Base-by-base conservation (phyloP, 345 rosid genomes). In the Gossypium arboreum region DNA sequence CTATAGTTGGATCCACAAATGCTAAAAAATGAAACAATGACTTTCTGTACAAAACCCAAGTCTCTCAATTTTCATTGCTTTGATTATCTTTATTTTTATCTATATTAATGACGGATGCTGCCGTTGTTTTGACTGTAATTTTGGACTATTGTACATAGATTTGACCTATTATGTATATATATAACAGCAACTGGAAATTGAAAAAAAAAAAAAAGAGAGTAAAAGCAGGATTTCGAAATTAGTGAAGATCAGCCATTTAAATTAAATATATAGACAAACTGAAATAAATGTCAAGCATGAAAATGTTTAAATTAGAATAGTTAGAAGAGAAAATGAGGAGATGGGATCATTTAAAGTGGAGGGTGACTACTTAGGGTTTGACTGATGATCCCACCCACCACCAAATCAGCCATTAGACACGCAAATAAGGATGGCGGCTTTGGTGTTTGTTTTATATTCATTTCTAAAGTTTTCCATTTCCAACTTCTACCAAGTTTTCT, bases 381-480 rank as follows among this genome's bases (percentile, higher is more conserved):
- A 78, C 78, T 22, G 54, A 12, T 51, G 20, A 13, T 45, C 47
- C 77, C 69, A 68, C 65, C 62, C 41, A 34, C 41, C 41, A 34
- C 41, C 41, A 65, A 62, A 61, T n/a, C 47, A 71, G 75, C 34
- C 47, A n/a, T 7, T 17, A 52, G 52, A 41, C 80, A 57, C 60
- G 68, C 73, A 13, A 58, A 55, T 24, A 24, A 57, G 12, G 73
- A 75, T 75, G 85, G 75, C 70, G 63, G 79, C 81, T 76, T 52
- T 22, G 56, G 18, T 78, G 18, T 47, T 20, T 48, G 6, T 44
- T 1, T 11, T 50, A 47, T 47, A 45, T 45, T 64, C 22, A 41
- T 73, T 58, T n/a, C 66, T 71, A 60, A 18, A 63, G 39, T 34
- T 4, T 34, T 5, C 41, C 7, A 13, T 34, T 52, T 79, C 48